These are phyloP conservation scores for Paramecium sexaurelia DNA, from an alignment of 73 alveolate genomes.

Conservation along the genomic window DNA sequence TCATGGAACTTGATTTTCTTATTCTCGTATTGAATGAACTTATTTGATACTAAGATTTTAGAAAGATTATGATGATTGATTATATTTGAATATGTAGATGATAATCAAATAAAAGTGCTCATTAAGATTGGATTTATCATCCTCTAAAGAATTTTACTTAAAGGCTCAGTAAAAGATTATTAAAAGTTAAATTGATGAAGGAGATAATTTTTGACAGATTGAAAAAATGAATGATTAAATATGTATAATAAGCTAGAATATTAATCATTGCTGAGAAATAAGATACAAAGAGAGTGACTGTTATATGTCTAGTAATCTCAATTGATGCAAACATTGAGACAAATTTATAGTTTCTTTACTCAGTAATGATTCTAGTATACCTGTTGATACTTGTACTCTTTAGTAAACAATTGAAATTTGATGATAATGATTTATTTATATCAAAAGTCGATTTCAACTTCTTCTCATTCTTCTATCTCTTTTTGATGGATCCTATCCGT, in stretches of 20 bases:
- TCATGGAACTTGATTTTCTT: background rate
- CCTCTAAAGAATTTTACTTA: background rate
- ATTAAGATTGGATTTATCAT: background rate
- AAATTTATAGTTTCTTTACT: background rate
- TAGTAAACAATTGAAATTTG: background rate
- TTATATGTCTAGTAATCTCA: background rate
- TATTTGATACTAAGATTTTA: background rate
- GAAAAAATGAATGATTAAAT: background rate
- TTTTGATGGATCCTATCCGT: conserved; percentile 53
- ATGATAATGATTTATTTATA: background rate
- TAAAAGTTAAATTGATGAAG: background rate
- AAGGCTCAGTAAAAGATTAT: background rate
- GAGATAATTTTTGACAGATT: background rate
- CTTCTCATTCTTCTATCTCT: conserved; percentile 54
- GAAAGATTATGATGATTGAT: background rate
- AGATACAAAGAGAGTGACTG: background rate
- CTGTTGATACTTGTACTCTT: background rate
- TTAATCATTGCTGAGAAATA: background rate
- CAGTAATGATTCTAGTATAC: background rate
- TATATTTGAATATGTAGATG: background rate
- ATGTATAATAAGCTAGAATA: background rate
- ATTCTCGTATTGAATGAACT: conserved; percentile 6
- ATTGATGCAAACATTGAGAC: background rate
- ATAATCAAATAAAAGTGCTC: background rate
- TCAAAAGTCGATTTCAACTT: conserved; percentile 29